A percentile compares a stretch with the other conserved stretches of the same genome.
Conservation (phyloP, 2,329 filamentous ascomycete genomes). For the Epichloe aotearoae region DNA sequence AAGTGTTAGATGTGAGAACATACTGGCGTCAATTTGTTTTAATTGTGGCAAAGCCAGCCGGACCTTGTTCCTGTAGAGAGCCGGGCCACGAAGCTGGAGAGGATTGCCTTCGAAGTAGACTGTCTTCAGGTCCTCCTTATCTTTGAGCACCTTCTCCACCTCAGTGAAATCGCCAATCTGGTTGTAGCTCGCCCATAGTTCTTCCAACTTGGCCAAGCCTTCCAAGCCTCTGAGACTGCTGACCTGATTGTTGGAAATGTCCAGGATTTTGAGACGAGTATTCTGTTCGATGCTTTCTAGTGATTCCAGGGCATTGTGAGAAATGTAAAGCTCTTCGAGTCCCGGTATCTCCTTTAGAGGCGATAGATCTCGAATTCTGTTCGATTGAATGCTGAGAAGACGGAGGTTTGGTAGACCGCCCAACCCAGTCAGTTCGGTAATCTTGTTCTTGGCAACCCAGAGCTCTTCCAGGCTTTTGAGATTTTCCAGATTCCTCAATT, state of each 20-base stretch:
- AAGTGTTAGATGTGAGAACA: conserved; percentile 29
- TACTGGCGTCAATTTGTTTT: conserved; percentile 92
- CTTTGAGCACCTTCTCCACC: conserved; percentile 61
- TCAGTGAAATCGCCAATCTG: conserved; percentile 67
- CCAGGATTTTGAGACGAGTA: conserved; percentile 59
- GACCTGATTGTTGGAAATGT: conserved; percentile 83
- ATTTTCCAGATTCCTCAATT: conserved; percentile 73
- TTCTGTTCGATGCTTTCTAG: conserved; percentile 61
- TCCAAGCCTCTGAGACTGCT: conserved; percentile 59
- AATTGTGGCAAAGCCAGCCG: conserved; percentile 76
- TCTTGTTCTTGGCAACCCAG: conserved; percentile 96
- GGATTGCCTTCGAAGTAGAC: conserved; percentile 97
- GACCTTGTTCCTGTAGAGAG: conserved; percentile 89
- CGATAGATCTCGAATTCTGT: conserved; percentile 68
- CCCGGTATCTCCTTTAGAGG: conserved; percentile 61
- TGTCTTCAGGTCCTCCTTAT: conserved; percentile 70
- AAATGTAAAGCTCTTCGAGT: conserved; percentile 90
- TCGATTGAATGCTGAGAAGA: conserved; percentile 89
- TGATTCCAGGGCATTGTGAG: conserved; percentile 77
- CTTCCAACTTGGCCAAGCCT: conserved; percentile 59
- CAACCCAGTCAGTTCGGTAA: conserved; percentile 68
- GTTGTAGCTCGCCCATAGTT: conserved; percentile 92
- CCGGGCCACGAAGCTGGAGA: conserved; percentile 64
- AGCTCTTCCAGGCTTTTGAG: conserved; percentile 71
- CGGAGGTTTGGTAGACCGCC: conserved; percentile 64